Base-by-base conservation (phyloP, 139 green algal species). In the Chlorella sp. region DNA sequence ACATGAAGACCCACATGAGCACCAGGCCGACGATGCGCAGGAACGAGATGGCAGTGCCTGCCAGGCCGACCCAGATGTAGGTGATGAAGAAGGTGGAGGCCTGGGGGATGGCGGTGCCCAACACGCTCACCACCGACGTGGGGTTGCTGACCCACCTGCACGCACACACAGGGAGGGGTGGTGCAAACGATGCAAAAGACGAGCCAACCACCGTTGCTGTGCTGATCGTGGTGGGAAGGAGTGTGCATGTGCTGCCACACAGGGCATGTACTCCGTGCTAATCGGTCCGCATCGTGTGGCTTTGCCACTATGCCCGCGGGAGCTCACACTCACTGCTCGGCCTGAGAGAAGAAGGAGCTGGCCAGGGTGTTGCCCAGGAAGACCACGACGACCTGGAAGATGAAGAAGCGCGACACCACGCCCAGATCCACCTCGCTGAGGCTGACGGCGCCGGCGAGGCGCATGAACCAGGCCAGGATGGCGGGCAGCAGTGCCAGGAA, bases 401-500 rank as follows among this genome's bases (percentile, higher is more conserved):
- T 65, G 74, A 80, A 83, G 78, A 75, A 83, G 59, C 78, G 69
- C 23, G 36, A 67, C 2, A 71, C 59, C 2, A 83, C 78, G 0
- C 78, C 78, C 10, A 83, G 67, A 67, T 83, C 78, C n/a, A 83
- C 67, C 59, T 80, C 63, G 14, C 27, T 49, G 23, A 35, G 23
- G 22, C 67, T 73, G 0, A 69, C 63, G 49, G 88, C 78, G 49
- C 90, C 90, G n/a, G 85, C 67, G 6, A 75, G 69, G 29, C 69
- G 61, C 31, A 81, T 84, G 78, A 94, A 88, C 31, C 79, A 29
- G 23, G 31, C 59, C 35, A 94, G 77, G 65, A 94, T 75, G 5
- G 64, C 67, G 17, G 89, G 89, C 69, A 94, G 50, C 32, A 94
- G 50, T 20, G 72, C 70, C 68, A 93, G 68, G 80, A 94, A 94